Conservation (phyloP, 2,329 filamentous ascomycete species). For the Xylariaceae sp. region DNA sequence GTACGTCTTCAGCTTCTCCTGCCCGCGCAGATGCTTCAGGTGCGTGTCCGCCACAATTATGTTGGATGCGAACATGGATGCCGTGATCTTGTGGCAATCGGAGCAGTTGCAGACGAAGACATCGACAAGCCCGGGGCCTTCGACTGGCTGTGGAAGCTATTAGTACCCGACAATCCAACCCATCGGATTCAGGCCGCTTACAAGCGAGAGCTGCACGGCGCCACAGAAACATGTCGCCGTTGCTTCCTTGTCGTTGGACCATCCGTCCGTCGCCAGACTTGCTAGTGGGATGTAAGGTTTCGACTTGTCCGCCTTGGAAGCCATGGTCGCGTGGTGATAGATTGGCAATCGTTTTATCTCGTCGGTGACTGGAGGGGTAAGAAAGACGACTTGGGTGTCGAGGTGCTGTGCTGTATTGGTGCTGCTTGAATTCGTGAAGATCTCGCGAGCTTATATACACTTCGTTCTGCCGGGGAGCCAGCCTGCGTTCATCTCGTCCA, state of each 20-base stretch:
- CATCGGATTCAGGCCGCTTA: constrained; percentile 31
- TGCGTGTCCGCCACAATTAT: constrained; percentile 47
- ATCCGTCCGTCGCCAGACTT: constrained; percentile 40
- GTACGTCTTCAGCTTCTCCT: constrained; percentile 47
- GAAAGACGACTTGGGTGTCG: no score
- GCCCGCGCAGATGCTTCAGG: constrained; percentile 49
- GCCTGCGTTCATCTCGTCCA: no score
- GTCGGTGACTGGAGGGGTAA: no score
- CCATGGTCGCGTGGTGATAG: constrained; percentile 3
- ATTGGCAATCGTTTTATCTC: no score
- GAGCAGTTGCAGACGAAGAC: constrained; percentile 59
- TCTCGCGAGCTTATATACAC: no score
- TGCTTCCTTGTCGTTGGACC: constrained; percentile 44
- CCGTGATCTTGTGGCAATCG: constrained; percentile 62
- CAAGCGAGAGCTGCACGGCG: constrained; percentile 52
- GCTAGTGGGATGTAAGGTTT: constrained; percentile 36
- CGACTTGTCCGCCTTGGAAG: constrained; percentile 15
- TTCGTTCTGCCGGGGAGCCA: no score
- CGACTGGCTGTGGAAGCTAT: constrained; percentile 38
- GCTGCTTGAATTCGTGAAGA: no score
- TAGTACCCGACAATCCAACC: constrained; percentile 2
- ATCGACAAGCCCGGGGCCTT: constrained; percentile 43
- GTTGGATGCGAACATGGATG: constrained; percentile 61
- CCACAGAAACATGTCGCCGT: constrained; percentile 61
- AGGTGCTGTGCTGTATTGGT: no score